Base-by-base conservation (phyloP, 2,329 filamentous ascomycete genomes). In the Aciculosporium take region DNA sequence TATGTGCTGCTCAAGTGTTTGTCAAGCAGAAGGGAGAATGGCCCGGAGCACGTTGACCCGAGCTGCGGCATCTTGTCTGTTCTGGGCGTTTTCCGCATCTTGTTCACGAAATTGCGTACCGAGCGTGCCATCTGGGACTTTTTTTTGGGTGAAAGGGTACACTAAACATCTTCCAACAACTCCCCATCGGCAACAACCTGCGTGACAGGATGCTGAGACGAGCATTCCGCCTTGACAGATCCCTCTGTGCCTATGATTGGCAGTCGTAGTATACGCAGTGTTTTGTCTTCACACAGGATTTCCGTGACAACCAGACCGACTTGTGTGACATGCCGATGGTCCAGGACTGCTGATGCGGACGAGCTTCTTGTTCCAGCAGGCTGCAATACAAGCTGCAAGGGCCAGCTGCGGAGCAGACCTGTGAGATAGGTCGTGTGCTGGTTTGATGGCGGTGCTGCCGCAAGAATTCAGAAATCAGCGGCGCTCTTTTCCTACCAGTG, bases 161-260 rank as follows among this genome's bases (percentile, higher is more conserved):
- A 37, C 57, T 57, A 59, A 5, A 55, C 21, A 10, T 54, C 51
- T 32, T 59, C 55, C 9, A 59, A 45, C 9, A 58, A 37, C 32
- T 51, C 45, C 7, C 57, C 57, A 25, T 47, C 41, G 1, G 49
- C 39, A 2, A 37, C 39, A 2, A 37, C 32, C 7, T 34, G 38
- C 23, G 42, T 38, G 7, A 52, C 23, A 13, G 32, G 15, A 8
- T 20, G 25, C 7, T 25, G 27, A 18, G 37, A 6, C 9, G 28
- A 12, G 17, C 10, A 27, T 2, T 18, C n/a, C 5, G 7, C 7
- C 17, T 15, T 10, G 4, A 30, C 7, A 5, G 17, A n/a, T n/a
- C n/a, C n/a, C 13, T 7, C 40, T 23, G 4, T 17, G 10, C 9
- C 33, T 20, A 44, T 17, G 27, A 6, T 24, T 4, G 49, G 45